Percentiles rank a stretch among this genome's conserved stretches.
These are phyloP conservation scores for Taiozyma sp. DNA, from an alignment of 1,139 yeast species.

Conservation along the genomic window DNA sequence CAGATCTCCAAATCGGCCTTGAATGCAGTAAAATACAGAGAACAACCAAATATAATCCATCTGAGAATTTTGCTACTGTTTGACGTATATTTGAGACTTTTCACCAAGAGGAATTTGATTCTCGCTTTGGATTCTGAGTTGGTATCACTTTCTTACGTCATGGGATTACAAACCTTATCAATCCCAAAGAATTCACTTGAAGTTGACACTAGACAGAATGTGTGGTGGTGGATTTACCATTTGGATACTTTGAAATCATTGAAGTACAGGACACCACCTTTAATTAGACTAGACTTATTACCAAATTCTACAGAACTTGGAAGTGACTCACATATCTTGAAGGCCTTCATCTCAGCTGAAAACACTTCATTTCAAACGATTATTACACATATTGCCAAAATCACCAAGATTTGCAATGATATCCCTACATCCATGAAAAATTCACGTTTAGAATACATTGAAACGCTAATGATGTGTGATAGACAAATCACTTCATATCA, in stretches of 20 bases:
- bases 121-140: conserved; percentile 18
- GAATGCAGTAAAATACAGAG: conserved; percentile 13
- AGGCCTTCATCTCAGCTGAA: conserved; percentile 21
- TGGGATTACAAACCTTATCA: conserved; percentile 15
- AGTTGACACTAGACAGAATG: conserved; percentile 11
- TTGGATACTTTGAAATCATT: conserved; percentile 17
- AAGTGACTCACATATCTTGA: conserved; percentile 15
- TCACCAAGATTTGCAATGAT: conserved; percentile 17
- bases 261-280: conserved; percentile 11
- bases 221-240: conserved; percentile 21
- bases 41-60: conserved; percentile 14
- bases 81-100: conserved; percentile 10
- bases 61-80: conserved; percentile 14
- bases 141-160: conserved; percentile 18
- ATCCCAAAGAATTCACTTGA: conserved; percentile 19
- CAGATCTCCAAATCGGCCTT: conserved; percentile 16
- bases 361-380: conserved; percentile 13
- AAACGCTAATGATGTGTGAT: conserved; percentile 16
- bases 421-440: conserved; percentile 8
- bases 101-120: conserved; percentile 12
- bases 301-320: conserved; percentile 5
- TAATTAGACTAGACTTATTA: conserved; percentile 12
- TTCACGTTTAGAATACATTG: conserved; percentile 13
- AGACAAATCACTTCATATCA: conserved; percentile 15
- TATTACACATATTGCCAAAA: conserved; percentile 16